phyloP scores from a whole-genome alignment of 2,329 filamentous ascomycete species.

The Cercospora sojina region DNA sequence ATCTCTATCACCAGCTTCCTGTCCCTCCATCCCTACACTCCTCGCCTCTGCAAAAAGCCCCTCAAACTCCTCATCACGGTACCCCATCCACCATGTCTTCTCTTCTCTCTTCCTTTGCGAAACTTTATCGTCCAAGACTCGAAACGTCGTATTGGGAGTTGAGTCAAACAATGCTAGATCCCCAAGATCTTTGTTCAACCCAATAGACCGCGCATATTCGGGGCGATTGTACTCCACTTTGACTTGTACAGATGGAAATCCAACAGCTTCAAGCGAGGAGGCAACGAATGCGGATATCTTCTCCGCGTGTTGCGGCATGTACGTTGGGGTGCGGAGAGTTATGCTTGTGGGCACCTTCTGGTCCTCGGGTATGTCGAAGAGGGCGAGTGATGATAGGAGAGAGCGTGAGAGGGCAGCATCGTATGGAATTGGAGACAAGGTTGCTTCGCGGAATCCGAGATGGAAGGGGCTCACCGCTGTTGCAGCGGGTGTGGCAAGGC shows the following conservation, averaged over 20 bases:
- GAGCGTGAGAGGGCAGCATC: constrained; percentile 5
- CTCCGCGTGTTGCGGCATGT: constrained; percentile 18
- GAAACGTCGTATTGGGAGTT: constrained; percentile 16
- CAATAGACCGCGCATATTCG: constrained; percentile 15
- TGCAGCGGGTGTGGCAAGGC: constrained; percentile 8
- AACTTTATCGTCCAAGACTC: constrained; percentile 16
- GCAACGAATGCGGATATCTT: constrained; percentile 16
- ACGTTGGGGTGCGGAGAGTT: constrained; percentile 7
- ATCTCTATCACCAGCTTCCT: background rate
- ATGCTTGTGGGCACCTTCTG: background rate
- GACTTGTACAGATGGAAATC: constrained; percentile 7
- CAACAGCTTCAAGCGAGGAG: constrained; percentile 5
- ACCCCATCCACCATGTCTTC: constrained; percentile 17
- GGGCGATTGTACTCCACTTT: constrained; percentile 15
- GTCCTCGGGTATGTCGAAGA: background rate
- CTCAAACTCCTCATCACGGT: constrained; percentile 16
- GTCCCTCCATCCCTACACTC: background rate
- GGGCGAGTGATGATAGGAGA: constrained; percentile 1
- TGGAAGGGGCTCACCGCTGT: constrained; percentile 17
- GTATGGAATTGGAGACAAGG: constrained; percentile 10
- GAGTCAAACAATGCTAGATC: constrained; percentile 17
- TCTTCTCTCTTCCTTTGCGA: constrained; percentile 5
- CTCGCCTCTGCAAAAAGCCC: constrained; percentile 7
- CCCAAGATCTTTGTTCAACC: constrained; percentile 12
- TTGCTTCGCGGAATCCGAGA: constrained; percentile 8